phyloP scores from a whole-genome alignment of 306 rosid genomes.

The Sechiopsis laciniata region DNA sequence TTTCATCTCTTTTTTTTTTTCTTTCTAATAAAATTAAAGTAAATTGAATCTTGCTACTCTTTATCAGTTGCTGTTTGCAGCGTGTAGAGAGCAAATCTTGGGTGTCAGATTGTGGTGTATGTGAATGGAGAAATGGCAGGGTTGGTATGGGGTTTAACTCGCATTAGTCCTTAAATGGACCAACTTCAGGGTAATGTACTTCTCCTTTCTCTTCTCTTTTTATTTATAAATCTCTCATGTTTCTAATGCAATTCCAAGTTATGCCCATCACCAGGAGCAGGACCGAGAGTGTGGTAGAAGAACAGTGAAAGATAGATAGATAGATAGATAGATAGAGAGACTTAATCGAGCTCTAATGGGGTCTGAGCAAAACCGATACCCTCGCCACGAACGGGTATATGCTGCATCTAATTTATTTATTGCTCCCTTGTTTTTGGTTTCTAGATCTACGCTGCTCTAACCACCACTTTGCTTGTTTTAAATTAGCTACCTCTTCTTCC shows the following conservation, averaged over 20 bases:
- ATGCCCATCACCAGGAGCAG: background rate
- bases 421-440: background rate
- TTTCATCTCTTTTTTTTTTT: constrained; percentile 23
- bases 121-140: background rate
- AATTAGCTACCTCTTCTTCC: background rate
- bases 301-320: background rate
- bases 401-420: constrained; percentile 1
- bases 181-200: constrained; percentile 13
- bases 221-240: background rate
- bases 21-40: constrained; percentile 2
- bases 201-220: background rate
- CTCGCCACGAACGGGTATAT: constrained; percentile 86
- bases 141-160: background rate
- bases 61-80: constrained; percentile 21
- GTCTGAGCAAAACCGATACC: constrained; percentile 86
- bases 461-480: background rate
- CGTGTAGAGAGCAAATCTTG: constrained; percentile 32
- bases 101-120: constrained; percentile 34
- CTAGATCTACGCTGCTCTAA: constrained; percentile 15
- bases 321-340: background rate
- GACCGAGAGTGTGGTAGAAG: background rate
- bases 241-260: background rate
- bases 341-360: constrained; percentile 42
- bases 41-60: constrained; percentile 5
- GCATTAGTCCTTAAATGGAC: constrained; percentile 14